A percentile compares a stretch with the other conserved stretches of the same genome.
Conservation (phyloP, 148 eudicot genomes). For the Euryodendron excelsum region DNA sequence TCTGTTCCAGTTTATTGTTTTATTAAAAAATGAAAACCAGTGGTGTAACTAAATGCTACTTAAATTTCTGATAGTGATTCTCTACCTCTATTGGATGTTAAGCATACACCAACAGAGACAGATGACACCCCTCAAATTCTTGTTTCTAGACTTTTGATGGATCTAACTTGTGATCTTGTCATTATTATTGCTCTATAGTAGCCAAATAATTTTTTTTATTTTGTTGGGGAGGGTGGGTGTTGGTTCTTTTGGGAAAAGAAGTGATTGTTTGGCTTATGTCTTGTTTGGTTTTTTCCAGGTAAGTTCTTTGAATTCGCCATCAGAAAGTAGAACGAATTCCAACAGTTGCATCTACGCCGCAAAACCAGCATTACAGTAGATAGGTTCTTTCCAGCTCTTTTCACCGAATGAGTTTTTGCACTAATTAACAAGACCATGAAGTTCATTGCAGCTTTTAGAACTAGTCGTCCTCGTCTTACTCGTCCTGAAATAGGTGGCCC, state of each 20-base stretch:
- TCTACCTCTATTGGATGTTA: background rate
- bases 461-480: background rate
- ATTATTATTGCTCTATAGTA: background rate
- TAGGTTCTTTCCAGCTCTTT: background rate
- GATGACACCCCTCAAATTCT: background rate
- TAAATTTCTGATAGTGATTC: background rate
- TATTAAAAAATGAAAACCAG: background rate
- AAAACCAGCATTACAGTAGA: background rate
- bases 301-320: background rate
- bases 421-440: background rate
- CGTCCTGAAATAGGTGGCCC: background rate
- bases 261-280: background rate
- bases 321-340: background rate
- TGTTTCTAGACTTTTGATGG: background rate
- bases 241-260: background rate
- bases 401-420: background rate
- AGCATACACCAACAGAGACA: background rate
- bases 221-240: background rate
- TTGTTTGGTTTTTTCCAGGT: background rate
- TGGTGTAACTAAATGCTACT: background rate
- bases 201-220: background rate
- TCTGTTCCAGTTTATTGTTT: background rate
- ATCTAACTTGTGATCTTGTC: background rate
- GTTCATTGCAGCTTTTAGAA: slow-evolving; percentile 3
- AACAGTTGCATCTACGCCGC: background rate